Base-by-base conservation (phyloP, 202 grass and related monocot genomes). In the Cymbopogon flexuosus region DNA sequence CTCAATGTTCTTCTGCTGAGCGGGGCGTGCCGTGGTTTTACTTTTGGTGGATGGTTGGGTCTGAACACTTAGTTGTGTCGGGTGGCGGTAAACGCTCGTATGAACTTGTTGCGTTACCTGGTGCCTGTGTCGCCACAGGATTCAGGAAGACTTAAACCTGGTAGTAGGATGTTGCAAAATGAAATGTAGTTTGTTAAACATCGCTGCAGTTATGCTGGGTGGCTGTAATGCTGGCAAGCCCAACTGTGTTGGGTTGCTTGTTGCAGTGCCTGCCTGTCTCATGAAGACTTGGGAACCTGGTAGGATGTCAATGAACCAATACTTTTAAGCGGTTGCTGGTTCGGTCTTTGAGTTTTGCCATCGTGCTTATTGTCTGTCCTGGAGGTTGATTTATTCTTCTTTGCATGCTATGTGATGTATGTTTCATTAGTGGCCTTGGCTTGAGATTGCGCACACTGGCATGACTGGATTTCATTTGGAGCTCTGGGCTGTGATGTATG, bases 1-100 rank as follows among this genome's bases (percentile, higher is more conserved):
- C 0, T 56, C 45, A 0, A 83, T 83, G 70, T 83, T 75, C 9
- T 40, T 41, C 52, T 80, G 73, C 42, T 78, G 63, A 72, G 76
- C 22, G 4, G 13, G 5, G 40, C 5, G 0, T 18, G 1, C 1
- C 1, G 0, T 51, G 14, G 15, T 18, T 18, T 51, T 6, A 51
- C 47, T 6, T 51, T 51, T 49, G 47, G 47, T 51, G 5, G 47
- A 51, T 51, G 47, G 47, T 51, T 18, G 47, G 15, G 15, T 51
- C 15, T 18, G 3, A 51, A 51, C 15, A 15, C 15, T 51, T 51
- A 18, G 47, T 18, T 18, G 15, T 51, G 47, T 51, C 15, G 1
- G 15, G 5, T 51, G 1, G 47, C 1, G 5, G 15, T 51, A 18
- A 51, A 51, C 47, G 0, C 15, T 18, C 47, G 8, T 1, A 47